Evolutionary conservation across 257 asterid genomes (phyloP), one percentile per base, ranked within the genome.

Genomic region (Rauvolfia tetraphylla): DNA sequence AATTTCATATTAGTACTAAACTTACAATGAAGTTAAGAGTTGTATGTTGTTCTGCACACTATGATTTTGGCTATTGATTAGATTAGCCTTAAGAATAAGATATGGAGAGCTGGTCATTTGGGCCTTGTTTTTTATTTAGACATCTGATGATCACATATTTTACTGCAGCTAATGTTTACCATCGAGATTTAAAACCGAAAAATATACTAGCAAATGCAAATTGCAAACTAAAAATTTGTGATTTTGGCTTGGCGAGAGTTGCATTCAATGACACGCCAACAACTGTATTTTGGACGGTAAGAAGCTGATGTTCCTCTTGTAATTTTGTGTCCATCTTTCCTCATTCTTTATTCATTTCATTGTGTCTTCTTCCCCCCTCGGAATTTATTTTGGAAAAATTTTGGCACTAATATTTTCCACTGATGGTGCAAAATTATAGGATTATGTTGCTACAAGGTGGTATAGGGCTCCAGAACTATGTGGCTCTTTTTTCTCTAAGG

Each of bases 381-480:
- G 10, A 11, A 5, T 46, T 6, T 46, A 3, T 46, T 46, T 3
- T 46, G 14, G 14, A 46, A 46, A 5, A 68, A 41, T 73, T 49
- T 56, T 73, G 34, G 44, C 29, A 57, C 39, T 69, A 18, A 51
- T 56, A n/a, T 29, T 57, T 46, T 71, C 59, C 33, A 63, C 25
- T 38, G 7, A 33, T 42, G 53, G 69, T 71, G 70, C 63, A 75
- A 72, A 70, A 25, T 13, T 71, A 71, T 91, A 93, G 97, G 97
- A 94, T 86, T 94, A 94, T 76, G 96, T 94, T 69, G 98, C 98
- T 72, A 90, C 97, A 58, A 90, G 97, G 82, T 92, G 97, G 97
- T 92, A 92, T 73, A 90, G 96, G 68, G 96, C 97, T 82, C 97
- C 97, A 58, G 97, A 92, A 78, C 85, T 90, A 76, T 92, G 97